phyloP scores from a whole-genome alignment of 2,329 filamentous ascomycete species.

The Chaetomiaceae sp. region DNA sequence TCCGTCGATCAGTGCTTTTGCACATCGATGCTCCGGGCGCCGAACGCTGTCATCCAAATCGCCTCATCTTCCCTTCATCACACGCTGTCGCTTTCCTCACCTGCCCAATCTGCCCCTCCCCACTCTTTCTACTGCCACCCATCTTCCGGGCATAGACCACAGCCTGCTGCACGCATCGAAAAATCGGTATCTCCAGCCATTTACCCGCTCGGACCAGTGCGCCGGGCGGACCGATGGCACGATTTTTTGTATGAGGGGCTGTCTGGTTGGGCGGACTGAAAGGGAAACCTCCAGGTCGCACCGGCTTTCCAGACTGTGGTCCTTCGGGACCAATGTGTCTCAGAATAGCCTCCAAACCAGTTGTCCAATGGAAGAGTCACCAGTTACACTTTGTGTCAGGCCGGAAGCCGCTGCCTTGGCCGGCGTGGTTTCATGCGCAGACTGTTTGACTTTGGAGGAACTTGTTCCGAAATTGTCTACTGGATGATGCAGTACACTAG shows the following conservation, averaged over 20 bases:
- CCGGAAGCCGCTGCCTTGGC: neutral
- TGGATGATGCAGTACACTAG: neutral
- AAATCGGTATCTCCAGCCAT: neutral
- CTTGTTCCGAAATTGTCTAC: neutral
- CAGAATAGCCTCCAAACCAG: neutral
- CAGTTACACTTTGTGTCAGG: neutral
- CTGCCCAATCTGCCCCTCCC: too few species aligned
- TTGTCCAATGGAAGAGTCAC: neutral
- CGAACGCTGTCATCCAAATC: neutral
- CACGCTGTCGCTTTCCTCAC: neutral
- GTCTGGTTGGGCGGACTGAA: neutral
- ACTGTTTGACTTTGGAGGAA: neutral
- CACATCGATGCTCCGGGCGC: neutral
- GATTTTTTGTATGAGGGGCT: neutral
- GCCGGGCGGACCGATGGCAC: neutral
- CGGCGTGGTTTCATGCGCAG: neutral
- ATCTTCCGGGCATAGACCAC: neutral
- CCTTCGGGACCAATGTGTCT: neutral
- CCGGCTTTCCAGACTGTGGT: neutral
- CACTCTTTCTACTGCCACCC: neutral
- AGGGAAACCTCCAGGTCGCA: neutral
- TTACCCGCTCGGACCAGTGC: neutral
- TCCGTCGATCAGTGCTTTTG: neutral
- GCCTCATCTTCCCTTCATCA: neutral
- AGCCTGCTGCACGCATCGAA: neutral